Conservation (phyloP, 176 grass and related monocot genomes). For the Ensete ventricosum region DNA sequence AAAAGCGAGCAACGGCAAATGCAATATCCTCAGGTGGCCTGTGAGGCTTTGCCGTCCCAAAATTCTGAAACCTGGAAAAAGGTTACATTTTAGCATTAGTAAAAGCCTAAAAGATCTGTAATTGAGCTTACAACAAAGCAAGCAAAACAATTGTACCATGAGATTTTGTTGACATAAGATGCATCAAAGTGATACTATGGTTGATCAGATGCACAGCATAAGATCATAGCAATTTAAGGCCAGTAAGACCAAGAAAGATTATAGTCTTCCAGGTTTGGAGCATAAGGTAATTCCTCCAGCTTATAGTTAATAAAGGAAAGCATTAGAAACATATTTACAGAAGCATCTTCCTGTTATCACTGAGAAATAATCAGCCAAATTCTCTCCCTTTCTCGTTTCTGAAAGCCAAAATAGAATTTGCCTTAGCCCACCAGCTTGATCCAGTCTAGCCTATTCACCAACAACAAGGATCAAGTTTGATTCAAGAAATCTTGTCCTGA, state of each 20-base stretch:
- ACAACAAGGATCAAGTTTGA: too few relatives aligned
- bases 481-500: too few relatives aligned
- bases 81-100: conserved; percentile 5
- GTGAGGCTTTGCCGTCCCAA: conserved; percentile 86
- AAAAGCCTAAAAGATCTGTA: not conserved
- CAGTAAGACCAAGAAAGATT: not conserved
- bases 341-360: too few relatives aligned
- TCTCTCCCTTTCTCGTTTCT: too few relatives aligned
- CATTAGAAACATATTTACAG: too few relatives aligned
- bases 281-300: not conserved
- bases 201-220: too few relatives aligned
- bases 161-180: not conserved
- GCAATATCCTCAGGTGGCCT: conserved; percentile 91
- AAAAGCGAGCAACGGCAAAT: conserved; percentile 91
- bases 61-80: conserved; percentile 79
- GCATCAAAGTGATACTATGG: too few relatives aligned
- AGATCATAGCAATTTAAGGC: not conserved
- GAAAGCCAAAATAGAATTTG: too few relatives aligned
- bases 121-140: not conserved
- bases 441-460: too few relatives aligned
- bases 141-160: not conserved
- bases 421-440: too few relatives aligned
- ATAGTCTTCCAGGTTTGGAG: not conserved
- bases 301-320: too few relatives aligned
- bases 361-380: too few relatives aligned